A percentile compares a stretch with the other conserved stretches of the same genome.
phyloP scores from a whole-genome alignment of 2,329 filamentous ascomycete genomes.

The Ceratocystis colombiana region DNA sequence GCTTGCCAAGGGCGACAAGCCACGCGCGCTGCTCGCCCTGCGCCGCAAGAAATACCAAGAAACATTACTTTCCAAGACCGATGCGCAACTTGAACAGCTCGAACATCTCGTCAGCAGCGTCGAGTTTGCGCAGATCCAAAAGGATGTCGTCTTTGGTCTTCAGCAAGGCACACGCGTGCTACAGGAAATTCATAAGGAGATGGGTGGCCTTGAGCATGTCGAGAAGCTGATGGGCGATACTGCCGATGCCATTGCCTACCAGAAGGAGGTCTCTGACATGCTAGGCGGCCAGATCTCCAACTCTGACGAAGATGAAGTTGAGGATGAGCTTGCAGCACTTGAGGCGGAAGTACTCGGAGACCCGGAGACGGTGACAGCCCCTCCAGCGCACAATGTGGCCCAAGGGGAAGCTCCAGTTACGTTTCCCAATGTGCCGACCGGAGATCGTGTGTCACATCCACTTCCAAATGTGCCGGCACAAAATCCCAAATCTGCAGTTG shows the following conservation, averaged over 20 bases:
- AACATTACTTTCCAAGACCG: constrained; percentile 75
- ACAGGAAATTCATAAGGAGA: constrained; percentile 84
- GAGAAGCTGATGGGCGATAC: constrained; percentile 93
- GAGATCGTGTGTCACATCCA: constrained; percentile 2
- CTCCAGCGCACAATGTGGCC: neutral
- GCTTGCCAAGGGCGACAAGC: constrained; percentile 67
- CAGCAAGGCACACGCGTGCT: constrained; percentile 86
- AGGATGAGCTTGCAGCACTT: constrained; percentile 81
- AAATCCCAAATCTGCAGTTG: neutral
- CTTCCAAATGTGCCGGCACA: neutral
- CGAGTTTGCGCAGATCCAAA: constrained; percentile 93
- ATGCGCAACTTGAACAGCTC: constrained; percentile 85
- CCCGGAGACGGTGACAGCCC: neutral
- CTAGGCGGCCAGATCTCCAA: constrained; percentile 80
- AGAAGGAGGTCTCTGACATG: constrained; percentile 91
- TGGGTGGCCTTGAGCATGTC: constrained; percentile 87
- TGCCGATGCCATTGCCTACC: constrained; percentile 82
- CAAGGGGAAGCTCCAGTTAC: neutral
- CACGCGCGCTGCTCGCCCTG: constrained; percentile 73
- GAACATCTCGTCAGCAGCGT: constrained; percentile 81
- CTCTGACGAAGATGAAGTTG: constrained; percentile 94
- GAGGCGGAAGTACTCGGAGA: constrained; percentile 39
- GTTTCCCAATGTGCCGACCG: constrained; percentile 18
- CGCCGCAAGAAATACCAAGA: constrained; percentile 97
- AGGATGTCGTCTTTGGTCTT: constrained; percentile 86